These are phyloP conservation scores for Paramyrothecium sp. DNA, from an alignment of 2,329 filamentous ascomycete species.

Conservation along the genomic window DNA sequence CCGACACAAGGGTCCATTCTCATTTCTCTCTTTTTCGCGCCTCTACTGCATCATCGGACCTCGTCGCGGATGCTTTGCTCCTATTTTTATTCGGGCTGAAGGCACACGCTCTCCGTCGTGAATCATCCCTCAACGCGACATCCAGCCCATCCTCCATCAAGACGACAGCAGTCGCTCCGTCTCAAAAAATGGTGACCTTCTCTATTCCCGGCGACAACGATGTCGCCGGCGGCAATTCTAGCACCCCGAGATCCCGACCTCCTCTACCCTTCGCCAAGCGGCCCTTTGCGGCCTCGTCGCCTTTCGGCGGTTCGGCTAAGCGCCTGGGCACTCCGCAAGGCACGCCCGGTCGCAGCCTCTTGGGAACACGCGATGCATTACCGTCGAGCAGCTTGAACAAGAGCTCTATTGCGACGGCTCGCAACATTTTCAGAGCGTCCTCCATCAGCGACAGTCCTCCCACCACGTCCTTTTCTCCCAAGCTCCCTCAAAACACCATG, in stretches of 20 bases:
- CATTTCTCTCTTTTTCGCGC: neutral
- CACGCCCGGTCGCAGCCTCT: slow-evolving; percentile 32
- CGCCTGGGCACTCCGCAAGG: slow-evolving; percentile 37
- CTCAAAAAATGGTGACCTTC: slow-evolving; percentile 35
- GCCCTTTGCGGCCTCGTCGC: slow-evolving; percentile 34
- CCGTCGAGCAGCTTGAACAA: slow-evolving; percentile 33
- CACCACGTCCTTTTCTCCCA: slow-evolving; percentile 41
- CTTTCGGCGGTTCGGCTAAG: slow-evolving; percentile 23
- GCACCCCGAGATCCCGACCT: slow-evolving; percentile 37
- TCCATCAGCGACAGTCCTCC: slow-evolving; percentile 30
- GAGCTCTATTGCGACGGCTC: slow-evolving; percentile 31
- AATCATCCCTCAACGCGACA: slow-evolving; percentile 9
- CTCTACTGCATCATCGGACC: neutral
- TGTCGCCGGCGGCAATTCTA: slow-evolving; percentile 22
- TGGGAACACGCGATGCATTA: slow-evolving; percentile 32
- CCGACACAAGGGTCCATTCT: neutral
- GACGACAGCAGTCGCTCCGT: slow-evolving; percentile 8
- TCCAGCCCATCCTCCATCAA: slow-evolving; percentile 10
- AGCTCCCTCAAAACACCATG: slow-evolving; percentile 40
- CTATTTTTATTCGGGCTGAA: neutral
- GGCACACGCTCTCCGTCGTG: neutral
- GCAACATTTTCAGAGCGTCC: slow-evolving; percentile 42
- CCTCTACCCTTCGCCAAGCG: slow-evolving; percentile 43
- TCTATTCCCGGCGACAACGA: slow-evolving; percentile 34
- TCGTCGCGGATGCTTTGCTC: neutral